Percentiles rank a stretch among this genome's conserved stretches.
Conservation (phyloP, 306 rosid genomes). For the Pterocarpus santalinus region DNA sequence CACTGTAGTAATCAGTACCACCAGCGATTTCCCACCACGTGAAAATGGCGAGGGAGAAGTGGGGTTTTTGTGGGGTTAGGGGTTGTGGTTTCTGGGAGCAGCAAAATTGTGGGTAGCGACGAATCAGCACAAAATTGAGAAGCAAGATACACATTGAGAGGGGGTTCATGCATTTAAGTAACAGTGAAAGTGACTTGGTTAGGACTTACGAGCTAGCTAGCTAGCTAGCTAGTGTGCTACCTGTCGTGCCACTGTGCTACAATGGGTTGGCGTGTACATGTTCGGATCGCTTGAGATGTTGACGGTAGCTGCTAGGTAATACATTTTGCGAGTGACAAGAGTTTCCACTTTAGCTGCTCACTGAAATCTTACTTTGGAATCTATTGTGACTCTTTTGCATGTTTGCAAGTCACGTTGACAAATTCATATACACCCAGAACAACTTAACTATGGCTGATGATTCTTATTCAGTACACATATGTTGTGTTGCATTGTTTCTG, state of each 20-base stretch:
- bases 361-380: conserved; percentile 29
- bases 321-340: not conserved
- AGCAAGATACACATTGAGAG: conserved; percentile 5
- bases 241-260: conserved; percentile 20
- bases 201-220: conserved; percentile 29
- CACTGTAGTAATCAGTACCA: conserved; percentile 20
- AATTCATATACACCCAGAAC: not conserved
- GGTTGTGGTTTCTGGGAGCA: not conserved
- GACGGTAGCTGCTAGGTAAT: conserved; percentile 15
- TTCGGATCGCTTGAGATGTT: conserved; percentile 9
- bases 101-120: conserved; percentile 10
- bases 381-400: conserved; percentile 24
- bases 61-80: not conserved
- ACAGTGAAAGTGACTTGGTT: conserved; percentile 38
- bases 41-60: conserved; percentile 37
- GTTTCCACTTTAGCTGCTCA: conserved; percentile 24
- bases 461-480: conserved; percentile 3
- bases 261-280: conserved; percentile 24
- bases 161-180: conserved; percentile 8
- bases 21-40: conserved; percentile 45
- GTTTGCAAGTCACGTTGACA: conserved; percentile 34
- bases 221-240: conserved; percentile 16
- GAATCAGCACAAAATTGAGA: conserved; percentile 33
- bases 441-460: conserved; percentile 15
- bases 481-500: conserved; percentile 16